Evolutionary conservation across 1,284 basidiomycete genomes (phyloP).

Genomic region (Ustanciosporium gigantosporum): DNA sequence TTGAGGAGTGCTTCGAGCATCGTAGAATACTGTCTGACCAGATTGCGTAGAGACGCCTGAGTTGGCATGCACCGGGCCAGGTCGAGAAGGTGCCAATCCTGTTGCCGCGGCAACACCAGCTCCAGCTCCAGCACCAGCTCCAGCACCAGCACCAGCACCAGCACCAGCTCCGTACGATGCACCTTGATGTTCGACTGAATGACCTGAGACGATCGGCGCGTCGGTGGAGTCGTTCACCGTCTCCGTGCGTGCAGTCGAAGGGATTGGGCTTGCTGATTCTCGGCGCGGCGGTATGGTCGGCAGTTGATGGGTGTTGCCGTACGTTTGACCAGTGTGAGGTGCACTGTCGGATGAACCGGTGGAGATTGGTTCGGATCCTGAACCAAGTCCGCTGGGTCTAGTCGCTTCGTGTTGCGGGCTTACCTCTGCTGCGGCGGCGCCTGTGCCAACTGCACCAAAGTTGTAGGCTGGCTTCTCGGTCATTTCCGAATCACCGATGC

Average conservation of each 20-base stretch:
- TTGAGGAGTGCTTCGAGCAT: constrained; percentile 4
- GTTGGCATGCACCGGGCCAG: constrained; percentile 8
- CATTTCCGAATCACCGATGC: constrained; percentile 19
- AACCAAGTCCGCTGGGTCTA: background rate
- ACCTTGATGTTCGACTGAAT: background rate
- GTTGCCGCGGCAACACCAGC: constrained; percentile 1
- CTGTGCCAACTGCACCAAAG: constrained; percentile 20
- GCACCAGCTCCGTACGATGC: background rate
- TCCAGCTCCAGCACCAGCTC: constrained; percentile 1
- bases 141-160: background rate
- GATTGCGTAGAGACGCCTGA: constrained; percentile 20
- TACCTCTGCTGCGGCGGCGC: background rate
- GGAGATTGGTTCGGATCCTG: constrained; percentile 5
- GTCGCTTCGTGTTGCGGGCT: background rate
- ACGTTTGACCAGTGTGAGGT: too few relatives aligned
- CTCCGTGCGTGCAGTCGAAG: too few relatives aligned
- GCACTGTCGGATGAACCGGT: constrained; percentile 8
- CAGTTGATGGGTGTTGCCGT: too few relatives aligned
- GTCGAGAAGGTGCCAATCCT: constrained; percentile 1
- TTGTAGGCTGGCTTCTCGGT: constrained; percentile 11
- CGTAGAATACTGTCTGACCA: constrained; percentile 29
- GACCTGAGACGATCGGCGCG: background rate
- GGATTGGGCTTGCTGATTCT: too few relatives aligned
- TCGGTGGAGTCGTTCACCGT: background rate
- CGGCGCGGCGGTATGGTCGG: too few relatives aligned